phyloP scores from a whole-genome alignment of 371 early-diverging fungal species.

The Mortierella sp. region DNA sequence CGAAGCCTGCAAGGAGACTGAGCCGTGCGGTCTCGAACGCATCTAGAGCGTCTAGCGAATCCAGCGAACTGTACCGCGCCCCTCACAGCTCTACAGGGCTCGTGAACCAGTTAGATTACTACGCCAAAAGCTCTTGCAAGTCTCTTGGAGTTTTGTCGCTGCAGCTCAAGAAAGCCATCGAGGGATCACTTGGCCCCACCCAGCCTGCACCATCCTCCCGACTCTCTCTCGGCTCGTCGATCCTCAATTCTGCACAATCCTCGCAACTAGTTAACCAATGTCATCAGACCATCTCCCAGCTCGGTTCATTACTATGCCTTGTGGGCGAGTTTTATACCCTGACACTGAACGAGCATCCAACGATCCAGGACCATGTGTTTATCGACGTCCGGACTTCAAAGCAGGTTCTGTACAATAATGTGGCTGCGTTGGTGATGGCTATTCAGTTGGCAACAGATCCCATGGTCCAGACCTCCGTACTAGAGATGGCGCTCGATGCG shows the following conservation, averaged over 20 bases:
- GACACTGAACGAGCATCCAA: constrained; percentile 52
- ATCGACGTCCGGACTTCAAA: constrained; percentile 74
- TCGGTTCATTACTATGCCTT: constrained; percentile 45
- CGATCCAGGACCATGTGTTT: constrained; percentile 54
- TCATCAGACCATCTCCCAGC: constrained; percentile 48
- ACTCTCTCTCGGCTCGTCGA: constrained; percentile 33
- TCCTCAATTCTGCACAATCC: constrained; percentile 51
- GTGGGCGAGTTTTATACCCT: constrained; percentile 53
- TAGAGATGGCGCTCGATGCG: constrained; percentile 47
- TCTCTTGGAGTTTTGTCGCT: constrained; percentile 18
- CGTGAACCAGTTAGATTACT: constrained; percentile 38
- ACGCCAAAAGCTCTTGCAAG: constrained; percentile 39
- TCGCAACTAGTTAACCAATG: constrained; percentile 52
- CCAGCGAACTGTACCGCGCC: constrained; percentile 12
- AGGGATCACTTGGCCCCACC: constrained; percentile 5
- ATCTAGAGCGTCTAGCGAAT: constrained; percentile 15
- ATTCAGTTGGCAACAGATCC: constrained; percentile 70
- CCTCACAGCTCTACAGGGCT: constrained; percentile 8
- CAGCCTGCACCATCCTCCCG: constrained; percentile 22
- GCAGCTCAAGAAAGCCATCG: constrained; percentile 38
- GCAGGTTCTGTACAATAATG: constrained; percentile 73
- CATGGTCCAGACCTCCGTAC: constrained; percentile 50
- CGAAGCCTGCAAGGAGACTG: constrained; percentile 18
- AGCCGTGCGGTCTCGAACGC: constrained; percentile 35
- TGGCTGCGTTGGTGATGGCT: constrained; percentile 75